Evolutionary conservation across 1,284 basidiomycete genomes (phyloP).

Genomic region (Anthracocystis setariae): DNA sequence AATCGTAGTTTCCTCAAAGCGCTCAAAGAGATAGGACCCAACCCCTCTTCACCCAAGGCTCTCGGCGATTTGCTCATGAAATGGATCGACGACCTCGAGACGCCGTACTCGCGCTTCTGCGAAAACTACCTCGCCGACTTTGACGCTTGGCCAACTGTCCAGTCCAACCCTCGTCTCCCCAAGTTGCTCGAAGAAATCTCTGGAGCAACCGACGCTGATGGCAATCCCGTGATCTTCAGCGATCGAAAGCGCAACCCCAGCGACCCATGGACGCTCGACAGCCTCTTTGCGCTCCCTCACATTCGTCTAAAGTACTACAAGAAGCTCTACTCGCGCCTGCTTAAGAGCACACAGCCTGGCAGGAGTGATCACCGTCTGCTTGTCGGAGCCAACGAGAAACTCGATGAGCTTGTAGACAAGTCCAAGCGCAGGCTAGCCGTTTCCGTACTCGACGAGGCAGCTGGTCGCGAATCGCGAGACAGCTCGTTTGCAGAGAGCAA

Average conservation of each 20-base stretch:
- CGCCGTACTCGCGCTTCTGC: constrained; percentile 85
- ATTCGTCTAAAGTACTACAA: constrained; percentile 88
- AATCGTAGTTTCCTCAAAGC: constrained; percentile 79
- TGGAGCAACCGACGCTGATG: constrained; percentile 48
- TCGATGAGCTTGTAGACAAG: constrained; percentile 78
- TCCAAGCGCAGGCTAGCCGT: constrained; percentile 68
- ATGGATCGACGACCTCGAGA: constrained; percentile 81
- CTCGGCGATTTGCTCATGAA: constrained; percentile 95
- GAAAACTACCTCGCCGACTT: constrained; percentile 80
- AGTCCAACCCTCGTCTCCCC: constrained; percentile 78
- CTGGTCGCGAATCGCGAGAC: constrained; percentile 40
- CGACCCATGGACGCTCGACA: constrained; percentile 81
- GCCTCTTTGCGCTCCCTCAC: constrained; percentile 86
- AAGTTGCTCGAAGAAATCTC: constrained; percentile 80
- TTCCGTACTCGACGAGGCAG: constrained; percentile 48
- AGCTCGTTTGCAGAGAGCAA: constrained; percentile 55
- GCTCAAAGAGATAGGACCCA: constrained; percentile 91
- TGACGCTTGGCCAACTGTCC: constrained; percentile 82
- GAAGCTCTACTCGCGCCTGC: constrained; percentile 84
- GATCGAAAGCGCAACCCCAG: constrained; percentile 49
- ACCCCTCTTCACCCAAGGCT: constrained; percentile 91
- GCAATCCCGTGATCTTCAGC: constrained; percentile 45
- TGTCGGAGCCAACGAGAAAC: constrained; percentile 80
- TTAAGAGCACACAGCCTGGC: constrained; percentile 88
- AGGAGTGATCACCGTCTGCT: constrained; percentile 86